Evolutionary conservation across 2,329 filamentous ascomycete genomes (phyloP), one percentile per base, ranked within the genome.

Genomic region (Clarireedia sp.): DNA sequence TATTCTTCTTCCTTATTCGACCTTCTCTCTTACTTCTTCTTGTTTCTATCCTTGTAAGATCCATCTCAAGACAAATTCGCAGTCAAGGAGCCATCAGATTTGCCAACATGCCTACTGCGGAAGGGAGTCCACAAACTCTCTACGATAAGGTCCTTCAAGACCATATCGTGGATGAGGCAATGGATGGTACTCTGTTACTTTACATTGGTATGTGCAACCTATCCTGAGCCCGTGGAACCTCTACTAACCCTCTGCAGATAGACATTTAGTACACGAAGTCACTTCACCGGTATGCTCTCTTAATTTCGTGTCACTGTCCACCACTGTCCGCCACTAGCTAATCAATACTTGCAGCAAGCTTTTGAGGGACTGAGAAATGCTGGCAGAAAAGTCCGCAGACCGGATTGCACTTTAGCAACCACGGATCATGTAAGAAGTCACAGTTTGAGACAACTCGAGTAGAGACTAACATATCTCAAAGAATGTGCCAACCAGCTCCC

Each of bases 101-200:
- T 38, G 23, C n/a, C 37, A 26, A n/a, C 2, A 56, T 56, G 54
- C 54, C 54, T 52, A 53, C 54, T 52, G 54, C 49, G 12, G 54
- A 56, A 47, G 49, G 54, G 44, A 48, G 54, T 46, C 49, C 54
- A 33, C 54, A 56, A 44, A 96, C 91, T 66, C 80, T 96, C 69
- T 97, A 97, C 76, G 92, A 97, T 80, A 97, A 97, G 84, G 91
- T 97, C 73, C 87, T 97, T 67, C 83, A 89, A 67, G 86, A 86
- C 75, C 94, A 99, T 73, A 86, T 97, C 67, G 91, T 99, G 69
- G 89, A 96, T 68, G 88, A 95, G 81, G 89, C 91, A 79, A 82
- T 90, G 55, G 92, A 97, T 74, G 92, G 92, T 73, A 96, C 91
- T 57, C 78, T 95, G 66, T 77, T 96, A 62, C 79, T 97, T 57